Evolutionary conservation across 108 stramenopile genomes (phyloP).

Genomic region (Skeletonema potamos): DNA sequence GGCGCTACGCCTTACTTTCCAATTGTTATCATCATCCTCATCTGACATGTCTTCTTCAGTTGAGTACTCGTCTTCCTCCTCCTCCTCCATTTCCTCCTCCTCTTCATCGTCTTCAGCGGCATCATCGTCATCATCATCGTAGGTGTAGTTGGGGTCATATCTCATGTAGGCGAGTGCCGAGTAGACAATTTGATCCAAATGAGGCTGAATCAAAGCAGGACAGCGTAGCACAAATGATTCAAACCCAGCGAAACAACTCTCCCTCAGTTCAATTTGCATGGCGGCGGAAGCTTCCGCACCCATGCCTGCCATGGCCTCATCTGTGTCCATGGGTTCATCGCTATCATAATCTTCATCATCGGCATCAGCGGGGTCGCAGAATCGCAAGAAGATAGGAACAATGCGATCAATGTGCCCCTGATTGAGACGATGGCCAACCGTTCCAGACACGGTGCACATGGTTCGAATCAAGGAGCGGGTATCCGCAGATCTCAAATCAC

Average conservation of each 20-base stretch:
- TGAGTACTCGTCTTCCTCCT: constrained; percentile 75
- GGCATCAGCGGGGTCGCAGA: constrained; percentile 87
- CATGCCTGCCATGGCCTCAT: constrained; percentile 33
- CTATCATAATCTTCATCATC: constrained; percentile 81
- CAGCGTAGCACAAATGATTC: constrained; percentile 93
- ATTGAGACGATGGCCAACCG: constrained; percentile 79
- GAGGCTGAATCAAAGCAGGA: constrained; percentile 91
- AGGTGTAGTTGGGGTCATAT: constrained; percentile 97
- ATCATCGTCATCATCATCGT: constrained; percentile 89
- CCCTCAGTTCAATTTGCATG: constrained; percentile 89
- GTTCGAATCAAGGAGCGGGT: constrained; percentile 85
- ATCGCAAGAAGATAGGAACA: constrained; percentile 91
- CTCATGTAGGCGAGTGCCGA: constrained; percentile 87
- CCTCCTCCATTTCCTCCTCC: constrained; percentile 51
- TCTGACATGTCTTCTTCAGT: constrained; percentile 75
- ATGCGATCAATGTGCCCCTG: constrained; percentile 92
- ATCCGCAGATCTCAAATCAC: constrained; percentile 39
- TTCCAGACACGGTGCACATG: constrained; percentile 86
- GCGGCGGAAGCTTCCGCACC: constrained; percentile 55
- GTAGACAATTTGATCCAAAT: constrained; percentile 77
- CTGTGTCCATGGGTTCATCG: constrained; percentile 53
- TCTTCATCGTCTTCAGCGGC: constrained; percentile 50
- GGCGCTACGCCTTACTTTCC: constrained; percentile 94
- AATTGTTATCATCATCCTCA: constrained; percentile 96
- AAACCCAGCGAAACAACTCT: constrained; percentile 96